These are phyloP conservation scores for Kazachstania sp. DNA, from an alignment of 1,139 yeast genomes.

Conservation along the genomic window DNA sequence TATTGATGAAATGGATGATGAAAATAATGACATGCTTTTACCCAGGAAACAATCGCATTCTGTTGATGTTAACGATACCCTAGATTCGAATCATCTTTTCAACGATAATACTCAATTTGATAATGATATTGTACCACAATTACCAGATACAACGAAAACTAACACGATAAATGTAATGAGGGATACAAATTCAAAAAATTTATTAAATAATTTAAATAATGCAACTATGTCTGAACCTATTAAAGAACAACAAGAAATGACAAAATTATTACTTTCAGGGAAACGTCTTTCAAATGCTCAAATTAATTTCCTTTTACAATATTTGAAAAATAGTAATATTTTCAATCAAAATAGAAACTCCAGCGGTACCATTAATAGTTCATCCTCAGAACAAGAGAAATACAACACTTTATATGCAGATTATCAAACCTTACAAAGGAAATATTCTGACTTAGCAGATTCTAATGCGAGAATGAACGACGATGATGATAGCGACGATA, in stretches of 20 bases:
- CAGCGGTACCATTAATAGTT: not conserved
- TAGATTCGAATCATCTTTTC: constrained; percentile 22
- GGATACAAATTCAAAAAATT: constrained; percentile 8
- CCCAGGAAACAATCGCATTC: not conserved
- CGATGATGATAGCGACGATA: not conserved
- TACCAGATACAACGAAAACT: constrained; percentile 6
- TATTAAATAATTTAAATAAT: constrained; percentile 17
- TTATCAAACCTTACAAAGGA: constrained; percentile 3
- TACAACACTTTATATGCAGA: constrained; percentile 2
- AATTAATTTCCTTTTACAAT: constrained; percentile 44
- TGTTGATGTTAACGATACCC: constrained; percentile 18
- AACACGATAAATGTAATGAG: not conserved
- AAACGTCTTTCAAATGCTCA: constrained; percentile 56
- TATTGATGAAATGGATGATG: not conserved
- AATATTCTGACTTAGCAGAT: constrained; percentile 1
- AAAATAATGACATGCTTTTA: constrained; percentile 4
- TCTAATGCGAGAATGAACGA: not conserved
- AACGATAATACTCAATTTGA: constrained; percentile 29
- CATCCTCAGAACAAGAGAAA: not conserved
- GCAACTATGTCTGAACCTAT: constrained; percentile 39
- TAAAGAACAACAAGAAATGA: constrained; percentile 46
- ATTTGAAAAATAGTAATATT: constrained; percentile 33
- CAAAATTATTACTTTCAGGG: constrained; percentile 46
- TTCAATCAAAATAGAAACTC: constrained; percentile 10
- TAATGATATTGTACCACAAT: constrained; percentile 24